A percentile compares a stretch with the other conserved stretches of the same genome.
These are phyloP conservation scores for Blastocystis sp. DNA, from an alignment of 352 stramenopile genomes.

Conservation along the genomic window DNA sequence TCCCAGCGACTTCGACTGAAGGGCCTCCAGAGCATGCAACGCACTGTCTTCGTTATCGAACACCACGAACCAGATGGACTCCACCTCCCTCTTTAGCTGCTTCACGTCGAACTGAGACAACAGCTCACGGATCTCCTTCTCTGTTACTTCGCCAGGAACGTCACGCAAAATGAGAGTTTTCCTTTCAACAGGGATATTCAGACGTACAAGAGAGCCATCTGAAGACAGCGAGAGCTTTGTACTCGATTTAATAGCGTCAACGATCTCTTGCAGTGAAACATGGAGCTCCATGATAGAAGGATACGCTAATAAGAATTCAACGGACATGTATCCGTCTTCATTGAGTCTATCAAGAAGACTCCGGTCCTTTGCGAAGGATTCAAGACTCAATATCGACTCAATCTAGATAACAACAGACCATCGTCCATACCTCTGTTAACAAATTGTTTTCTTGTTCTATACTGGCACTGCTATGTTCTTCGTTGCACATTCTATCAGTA, in stretches of 20 bases:
- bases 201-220: not conserved
- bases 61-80: conserved; percentile 62
- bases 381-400: not conserved
- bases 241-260: not conserved
- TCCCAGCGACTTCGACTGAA: conserved; percentile 45
- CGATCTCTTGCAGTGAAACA: conserved; percentile 1
- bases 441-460: not conserved
- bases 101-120: not conserved
- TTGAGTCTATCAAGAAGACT: not conserved
- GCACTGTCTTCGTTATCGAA: conserved; percentile 49
- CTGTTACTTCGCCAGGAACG: conserved; percentile 36
- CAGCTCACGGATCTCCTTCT: conserved; percentile 59
- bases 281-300: not conserved
- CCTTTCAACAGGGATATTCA: conserved; percentile 28
- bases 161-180: conserved; percentile 65
- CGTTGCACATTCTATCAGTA: not conserved
- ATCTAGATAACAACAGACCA: not conserved
- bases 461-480: not conserved
- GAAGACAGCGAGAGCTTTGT: not conserved
- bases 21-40: conserved; percentile 22
- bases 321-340: conserved; percentile 22
- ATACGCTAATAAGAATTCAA: not conserved
- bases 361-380: not conserved
- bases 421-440: not conserved
- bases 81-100: conserved; percentile 46